These are phyloP conservation scores for Penicillium hesseltinei DNA, from an alignment of 2,329 filamentous ascomycete genomes.

Conservation along the genomic window DNA sequence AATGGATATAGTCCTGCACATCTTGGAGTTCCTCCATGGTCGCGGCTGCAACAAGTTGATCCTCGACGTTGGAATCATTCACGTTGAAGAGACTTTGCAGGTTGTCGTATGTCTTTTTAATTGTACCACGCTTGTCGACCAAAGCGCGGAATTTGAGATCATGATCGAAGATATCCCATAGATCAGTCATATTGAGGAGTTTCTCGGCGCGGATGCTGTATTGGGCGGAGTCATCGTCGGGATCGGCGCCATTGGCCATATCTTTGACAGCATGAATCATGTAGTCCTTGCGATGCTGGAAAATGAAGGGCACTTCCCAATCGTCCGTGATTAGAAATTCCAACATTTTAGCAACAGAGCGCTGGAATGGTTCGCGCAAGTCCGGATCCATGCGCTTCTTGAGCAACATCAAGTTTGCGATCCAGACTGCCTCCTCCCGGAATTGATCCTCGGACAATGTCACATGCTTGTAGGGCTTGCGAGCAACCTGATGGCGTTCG, in stretches of 20 bases:
- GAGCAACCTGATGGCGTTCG: slow-evolving; percentile 88
- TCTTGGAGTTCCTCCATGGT: slow-evolving; percentile 97
- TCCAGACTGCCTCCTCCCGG: slow-evolving; percentile 88
- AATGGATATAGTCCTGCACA: slow-evolving; percentile 93
- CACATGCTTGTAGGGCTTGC: slow-evolving; percentile 81
- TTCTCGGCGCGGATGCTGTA: slow-evolving; percentile 78
- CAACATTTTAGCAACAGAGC: slow-evolving; percentile 84
- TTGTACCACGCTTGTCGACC: slow-evolving; percentile 82
- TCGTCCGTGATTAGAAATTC: slow-evolving; percentile 95
- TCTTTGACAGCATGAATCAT: slow-evolving; percentile 81
- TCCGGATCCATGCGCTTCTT: slow-evolving; percentile 75
- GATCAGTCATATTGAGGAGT: slow-evolving; percentile 83
- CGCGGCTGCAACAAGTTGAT: slow-evolving; percentile 74
- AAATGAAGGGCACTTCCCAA: slow-evolving; percentile 95
- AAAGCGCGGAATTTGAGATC: slow-evolving; percentile 94
- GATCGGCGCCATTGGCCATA: slow-evolving; percentile 61
- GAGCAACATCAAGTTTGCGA: slow-evolving; percentile 82
- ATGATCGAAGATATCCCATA: slow-evolving; percentile 92
- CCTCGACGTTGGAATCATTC: slow-evolving; percentile 72
- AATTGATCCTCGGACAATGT: slow-evolving; percentile 80
- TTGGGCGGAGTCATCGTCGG: slow-evolving; percentile 65
- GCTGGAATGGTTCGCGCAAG: slow-evolving; percentile 77
- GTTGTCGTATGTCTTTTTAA: slow-evolving; percentile 75
- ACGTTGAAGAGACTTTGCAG: slow-evolving; percentile 66
- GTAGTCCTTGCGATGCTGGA: slow-evolving; percentile 97